Percentiles rank a stretch among this genome's conserved stretches.
Evolutionary conservation across 2,329 filamentous ascomycete species (phyloP).

Genomic region (Plenodomus tracheiphilus): DNA sequence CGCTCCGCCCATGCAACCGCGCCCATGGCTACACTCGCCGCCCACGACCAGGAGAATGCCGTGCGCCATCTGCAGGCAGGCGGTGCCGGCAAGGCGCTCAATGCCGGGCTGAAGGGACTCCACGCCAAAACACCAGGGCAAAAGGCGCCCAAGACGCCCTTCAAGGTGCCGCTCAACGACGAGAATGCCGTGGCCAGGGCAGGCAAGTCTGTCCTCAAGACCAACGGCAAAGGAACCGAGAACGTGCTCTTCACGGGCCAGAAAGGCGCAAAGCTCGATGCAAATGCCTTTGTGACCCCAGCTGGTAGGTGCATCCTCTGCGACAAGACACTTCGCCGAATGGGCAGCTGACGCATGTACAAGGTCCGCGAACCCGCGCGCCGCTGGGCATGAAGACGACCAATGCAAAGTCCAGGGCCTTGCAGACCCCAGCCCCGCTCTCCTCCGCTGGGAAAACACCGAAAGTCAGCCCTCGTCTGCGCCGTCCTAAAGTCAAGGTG

Average conservation of each 20-base stretch:
- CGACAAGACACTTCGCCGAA: slow-evolving; percentile 2
- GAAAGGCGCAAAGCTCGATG: slow-evolving; percentile 56
- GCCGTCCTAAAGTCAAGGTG: slow-evolving; percentile 61
- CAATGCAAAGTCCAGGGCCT: slow-evolving; percentile 78
- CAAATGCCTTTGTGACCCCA: slow-evolving; percentile 75
- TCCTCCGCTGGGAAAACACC: slow-evolving; percentile 61
- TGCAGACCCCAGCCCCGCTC: slow-evolving; percentile 69
- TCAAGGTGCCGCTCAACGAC: slow-evolving; percentile 76
- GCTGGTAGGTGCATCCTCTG: slow-evolving; percentile 58
- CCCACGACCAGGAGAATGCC: slow-evolving; percentile 84
- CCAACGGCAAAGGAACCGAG: slow-evolving; percentile 60
- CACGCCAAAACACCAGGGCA: slow-evolving; percentile 78
- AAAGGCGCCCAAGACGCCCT: slow-evolving; percentile 79
- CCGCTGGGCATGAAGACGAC: slow-evolving; percentile 94
- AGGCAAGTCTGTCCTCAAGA: slow-evolving; percentile 63
- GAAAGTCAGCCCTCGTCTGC: slow-evolving; percentile 64
- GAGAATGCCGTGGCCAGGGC: slow-evolving; percentile 74
- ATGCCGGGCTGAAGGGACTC: slow-evolving; percentile 64
- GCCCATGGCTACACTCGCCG: slow-evolving; percentile 69
- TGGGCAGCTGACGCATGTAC: slow-evolving; percentile 8
- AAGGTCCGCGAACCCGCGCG: slow-evolving; percentile 65
- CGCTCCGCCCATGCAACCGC: slow-evolving; percentile 35
- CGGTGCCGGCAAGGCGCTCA: slow-evolving; percentile 71
- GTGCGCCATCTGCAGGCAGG: slow-evolving; percentile 73
- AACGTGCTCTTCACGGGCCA: slow-evolving; percentile 58